These are phyloP conservation scores for Tricholoma sp. DNA, from an alignment of 768 basidiomycete species.

Conservation along the genomic window DNA sequence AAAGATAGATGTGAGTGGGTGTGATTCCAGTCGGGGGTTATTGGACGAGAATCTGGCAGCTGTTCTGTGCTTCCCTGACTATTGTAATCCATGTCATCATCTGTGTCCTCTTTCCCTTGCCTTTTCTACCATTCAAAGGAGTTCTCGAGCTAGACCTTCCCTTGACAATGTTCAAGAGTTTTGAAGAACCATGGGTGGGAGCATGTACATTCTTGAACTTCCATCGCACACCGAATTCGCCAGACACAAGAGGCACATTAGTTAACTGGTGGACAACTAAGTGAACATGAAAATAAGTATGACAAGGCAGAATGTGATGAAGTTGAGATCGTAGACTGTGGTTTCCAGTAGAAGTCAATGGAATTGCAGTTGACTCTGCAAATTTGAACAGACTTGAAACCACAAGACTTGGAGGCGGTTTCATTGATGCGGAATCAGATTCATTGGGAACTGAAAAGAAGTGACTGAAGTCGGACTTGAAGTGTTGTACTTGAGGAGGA, in stretches of 20 bases:
- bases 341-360: too few relatives aligned
- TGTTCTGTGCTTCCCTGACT: slow-evolving; percentile 7
- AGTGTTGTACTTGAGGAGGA: too few relatives aligned
- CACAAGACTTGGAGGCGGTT: too few relatives aligned
- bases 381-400: too few relatives aligned
- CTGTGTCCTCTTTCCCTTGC: slow-evolving; percentile 7
- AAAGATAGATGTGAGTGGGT: slow-evolving; percentile 10
- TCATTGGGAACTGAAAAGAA: too few relatives aligned
- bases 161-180: slow-evolving; percentile 29
- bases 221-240: slow-evolving; percentile 69
- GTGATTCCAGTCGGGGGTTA: slow-evolving; percentile 10
- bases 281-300: too few relatives aligned
- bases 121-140: slow-evolving; percentile 10
- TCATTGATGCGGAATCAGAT: too few relatives aligned
- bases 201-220: slow-evolving; percentile 55
- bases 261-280: too few relatives aligned
- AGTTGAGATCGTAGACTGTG: too few relatives aligned
- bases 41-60: slow-evolving; percentile 6
- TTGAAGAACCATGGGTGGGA: slow-evolving; percentile 26
- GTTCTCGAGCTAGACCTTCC: slow-evolving; percentile 13
- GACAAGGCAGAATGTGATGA: too few relatives aligned
- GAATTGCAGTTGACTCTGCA: too few relatives aligned
- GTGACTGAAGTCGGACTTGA: too few relatives aligned
- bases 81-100: slow-evolving; percentile 10
- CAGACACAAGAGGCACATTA: slow-evolving; percentile 66